Conservation (phyloP, 139 green algal genomes). For the Chlorella sp. region DNA sequence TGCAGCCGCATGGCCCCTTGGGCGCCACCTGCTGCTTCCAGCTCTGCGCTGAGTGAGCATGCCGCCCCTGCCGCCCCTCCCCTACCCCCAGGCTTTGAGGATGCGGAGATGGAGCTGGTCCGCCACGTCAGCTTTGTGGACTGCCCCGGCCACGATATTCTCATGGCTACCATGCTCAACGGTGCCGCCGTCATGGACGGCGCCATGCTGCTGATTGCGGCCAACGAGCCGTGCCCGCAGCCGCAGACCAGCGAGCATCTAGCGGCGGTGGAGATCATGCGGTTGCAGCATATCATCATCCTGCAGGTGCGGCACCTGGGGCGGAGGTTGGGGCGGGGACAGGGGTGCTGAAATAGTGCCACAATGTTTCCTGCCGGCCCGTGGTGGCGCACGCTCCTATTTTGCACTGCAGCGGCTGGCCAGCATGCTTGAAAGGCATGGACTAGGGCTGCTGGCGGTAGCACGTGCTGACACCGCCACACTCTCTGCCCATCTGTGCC, state of each 20-base stretch:
- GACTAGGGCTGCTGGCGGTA: too few species aligned
- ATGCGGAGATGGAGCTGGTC: conserved; percentile 90
- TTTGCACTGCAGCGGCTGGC: too few species aligned
- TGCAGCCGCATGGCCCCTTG: too few species aligned
- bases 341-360: too few species aligned
- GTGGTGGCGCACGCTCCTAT: too few species aligned
- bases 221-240: conserved; percentile 99
- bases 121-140: conserved; percentile 99
- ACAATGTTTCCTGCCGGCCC: too few species aligned
- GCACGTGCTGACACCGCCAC: too few species aligned
- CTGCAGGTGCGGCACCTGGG: conserved; percentile 79
- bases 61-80: not conserved
- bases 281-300: conserved; percentile 95
- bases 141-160: conserved; percentile 99
- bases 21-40: not conserved
- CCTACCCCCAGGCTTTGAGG: conserved; percentile 70
- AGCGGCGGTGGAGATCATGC: conserved; percentile 99
- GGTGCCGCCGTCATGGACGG: conserved; percentile 99
- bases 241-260: conserved; percentile 98
- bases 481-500: not conserved
- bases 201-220: conserved; percentile 97
- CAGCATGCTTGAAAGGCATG: too few species aligned
- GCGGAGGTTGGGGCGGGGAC: too few species aligned
- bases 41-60: not conserved
- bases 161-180: conserved; percentile 99